Evolutionary conservation across 441 rosid genomes (phyloP).

Genomic region (Jatropha podagrica): DNA sequence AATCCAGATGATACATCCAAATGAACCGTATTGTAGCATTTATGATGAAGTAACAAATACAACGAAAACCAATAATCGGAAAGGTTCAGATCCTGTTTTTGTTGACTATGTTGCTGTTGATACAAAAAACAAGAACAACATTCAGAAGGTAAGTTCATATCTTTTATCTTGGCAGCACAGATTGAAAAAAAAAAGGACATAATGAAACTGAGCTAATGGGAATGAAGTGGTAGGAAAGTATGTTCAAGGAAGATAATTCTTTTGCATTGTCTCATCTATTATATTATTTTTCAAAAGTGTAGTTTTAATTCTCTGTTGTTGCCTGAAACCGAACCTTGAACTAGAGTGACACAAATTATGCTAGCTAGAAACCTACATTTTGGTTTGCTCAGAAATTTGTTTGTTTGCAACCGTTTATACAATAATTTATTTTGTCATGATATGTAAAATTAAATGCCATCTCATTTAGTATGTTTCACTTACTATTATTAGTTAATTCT

Average conservation of each 20-base stretch:
- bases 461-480: background rate
- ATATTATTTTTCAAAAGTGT: background rate
- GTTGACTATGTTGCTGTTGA: conserved; percentile 88
- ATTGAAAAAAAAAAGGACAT: background rate
- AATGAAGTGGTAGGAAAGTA: background rate
- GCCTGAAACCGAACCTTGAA: background rate
- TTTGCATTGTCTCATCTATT: background rate
- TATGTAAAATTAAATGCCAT: background rate
- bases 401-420: background rate
- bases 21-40: conserved; percentile 72
- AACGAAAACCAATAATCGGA: conserved; percentile 38
- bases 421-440: background rate
- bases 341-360: background rate
- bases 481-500: conserved; percentile 4
- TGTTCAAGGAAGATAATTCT: background rate
- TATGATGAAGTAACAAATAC: conserved; percentile 50
- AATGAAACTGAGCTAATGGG: background rate
- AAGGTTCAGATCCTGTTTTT: conserved; percentile 77
- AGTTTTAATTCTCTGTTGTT: background rate
- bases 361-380: background rate
- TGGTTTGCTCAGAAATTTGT: background rate
- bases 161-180: conserved; percentile 9
- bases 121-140: conserved; percentile 60
- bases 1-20: conserved; percentile 66
- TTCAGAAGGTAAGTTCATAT: conserved; percentile 64